These are phyloP conservation scores for Arachnomyces sp. DNA, from an alignment of 2,329 filamentous ascomycete species.

Conservation along the genomic window DNA sequence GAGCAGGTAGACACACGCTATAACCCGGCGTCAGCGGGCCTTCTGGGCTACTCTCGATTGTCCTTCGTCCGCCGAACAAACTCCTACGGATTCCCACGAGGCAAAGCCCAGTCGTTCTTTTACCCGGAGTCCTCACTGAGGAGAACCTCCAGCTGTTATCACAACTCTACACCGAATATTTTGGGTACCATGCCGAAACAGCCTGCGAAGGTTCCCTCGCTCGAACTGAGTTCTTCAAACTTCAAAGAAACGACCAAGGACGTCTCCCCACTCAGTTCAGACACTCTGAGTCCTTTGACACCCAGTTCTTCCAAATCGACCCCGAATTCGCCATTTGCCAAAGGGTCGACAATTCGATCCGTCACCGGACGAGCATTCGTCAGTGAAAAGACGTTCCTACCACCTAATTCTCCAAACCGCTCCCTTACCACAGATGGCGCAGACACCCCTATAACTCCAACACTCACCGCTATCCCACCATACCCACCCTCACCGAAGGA, in stretches of 20 bases:
- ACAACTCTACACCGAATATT: background rate
- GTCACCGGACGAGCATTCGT: conserved; percentile 20
- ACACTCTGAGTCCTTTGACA: conserved; percentile 4
- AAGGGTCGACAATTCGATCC: conserved; percentile 30
- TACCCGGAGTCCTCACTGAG: conserved; percentile 2
- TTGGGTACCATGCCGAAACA: conserved; percentile 13
- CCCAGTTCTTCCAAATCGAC: conserved; percentile 10
- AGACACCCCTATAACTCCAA: conserved; percentile 29
- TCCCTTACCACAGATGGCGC: conserved; percentile 14
- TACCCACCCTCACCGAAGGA: conserved; percentile 37
- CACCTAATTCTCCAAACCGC: conserved; percentile 21
- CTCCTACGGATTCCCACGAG: conserved; percentile 8
- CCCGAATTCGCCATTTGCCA: conserved; percentile 9
- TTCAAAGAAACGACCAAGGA: conserved; percentile 5
- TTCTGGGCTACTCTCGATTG: conserved; percentile 5
- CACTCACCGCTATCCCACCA: conserved; percentile 39
- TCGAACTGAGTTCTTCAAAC: conserved; percentile 11
- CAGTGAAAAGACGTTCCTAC: conserved; percentile 21
- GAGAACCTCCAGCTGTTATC: background rate
- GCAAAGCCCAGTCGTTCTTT: conserved; percentile 6
- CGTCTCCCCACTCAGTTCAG: conserved; percentile 7
- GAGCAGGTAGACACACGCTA: conserved; percentile 1
- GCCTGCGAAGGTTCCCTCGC: conserved; percentile 7
- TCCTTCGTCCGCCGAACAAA: conserved; percentile 1
- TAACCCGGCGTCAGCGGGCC: background rate